A percentile compares a stretch with the other conserved stretches of the same genome.
Evolutionary conservation across 2,329 filamentous ascomycete species (phyloP).

Genomic region (Helicocarpus griseus): DNA sequence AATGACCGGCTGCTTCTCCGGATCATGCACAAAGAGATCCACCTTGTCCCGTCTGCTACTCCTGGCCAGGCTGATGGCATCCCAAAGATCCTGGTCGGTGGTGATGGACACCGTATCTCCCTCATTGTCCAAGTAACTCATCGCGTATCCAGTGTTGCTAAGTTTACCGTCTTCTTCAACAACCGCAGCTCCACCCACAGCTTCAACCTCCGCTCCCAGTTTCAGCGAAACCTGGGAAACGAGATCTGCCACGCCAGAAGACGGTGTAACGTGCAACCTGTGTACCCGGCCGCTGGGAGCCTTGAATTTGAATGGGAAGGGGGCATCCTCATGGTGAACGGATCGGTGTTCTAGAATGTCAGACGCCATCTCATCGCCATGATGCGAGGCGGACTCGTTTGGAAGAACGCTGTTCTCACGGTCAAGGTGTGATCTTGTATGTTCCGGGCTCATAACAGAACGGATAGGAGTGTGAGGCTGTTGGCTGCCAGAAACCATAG

Average conservation of each 20-base stretch:
- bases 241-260: conserved; percentile 70
- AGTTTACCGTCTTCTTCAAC: conserved; percentile 76
- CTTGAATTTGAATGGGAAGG: conserved; percentile 99
- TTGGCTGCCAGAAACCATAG: conserved; percentile 73
- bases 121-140: conserved; percentile 95
- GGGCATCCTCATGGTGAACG: conserved; percentile 53
- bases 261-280: conserved; percentile 72
- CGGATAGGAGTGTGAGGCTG: conserved; percentile 56
- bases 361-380: conserved; percentile 68
- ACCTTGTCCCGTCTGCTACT: conserved; percentile 79
- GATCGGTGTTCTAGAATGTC: conserved; percentile 50
- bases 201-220: conserved; percentile 71
- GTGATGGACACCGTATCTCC: conserved; percentile 96
- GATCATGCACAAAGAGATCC: conserved; percentile 92
- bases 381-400: conserved; percentile 88
- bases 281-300: conserved; percentile 91
- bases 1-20: conserved; percentile 73
- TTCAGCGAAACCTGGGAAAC: conserved; percentile 71
- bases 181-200: conserved; percentile 68
- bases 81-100: conserved; percentile 82
- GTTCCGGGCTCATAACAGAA: conserved; percentile 73
- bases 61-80: conserved; percentile 77
- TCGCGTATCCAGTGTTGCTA: conserved; percentile 67
- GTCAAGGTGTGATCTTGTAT: conserved; percentile 52
- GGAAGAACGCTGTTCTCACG: conserved; percentile 79